Evolutionary conservation across 768 basidiomycete species (phyloP), one percentile per base, ranked within the genome.

Genomic region (Thelephora aurantiotincta): DNA sequence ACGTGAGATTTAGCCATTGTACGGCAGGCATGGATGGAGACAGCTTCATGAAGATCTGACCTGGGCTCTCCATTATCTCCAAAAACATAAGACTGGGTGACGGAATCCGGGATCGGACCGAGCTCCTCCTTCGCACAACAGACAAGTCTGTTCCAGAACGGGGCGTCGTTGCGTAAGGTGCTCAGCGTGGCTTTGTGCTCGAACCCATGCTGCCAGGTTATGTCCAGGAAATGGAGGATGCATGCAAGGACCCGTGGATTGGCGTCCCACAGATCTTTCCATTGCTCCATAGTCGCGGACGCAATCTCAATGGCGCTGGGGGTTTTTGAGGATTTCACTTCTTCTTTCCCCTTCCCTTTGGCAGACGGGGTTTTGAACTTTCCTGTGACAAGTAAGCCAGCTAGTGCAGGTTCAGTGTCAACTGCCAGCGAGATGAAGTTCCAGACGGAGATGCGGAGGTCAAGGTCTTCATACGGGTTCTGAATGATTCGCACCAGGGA

Each of bases 361-460:
- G 62, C 53, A 19, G 55, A 51, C 2, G 76, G 73, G 3, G 71
- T 63, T 44, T 72, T 72, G 53, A 87, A 82, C 36, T 76, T 73
- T 2, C 89, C 90, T 0, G 78, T 72, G 30, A 92, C 80, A 50
- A 92, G 80, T 22, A 96, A 67, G 47, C 78, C 71, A 2, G 84
- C 80, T 4, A 94, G 68, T 0, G 92, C 89, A 0, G 93, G 90
- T 58, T 92, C 90, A 51, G 81, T 82, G 55, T 87, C 80, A 12
- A 93, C 77, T 1, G 86, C 81, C 14, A 87, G 69, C 0, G 84
- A 66, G 35, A 94, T 79, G 52, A 94, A 82, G 51, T 73, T 75
- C 92, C 93, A 97, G 5, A 87, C 77, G 0, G 82, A 74, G 44
- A 74, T 80, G 16, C 84, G 78, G 30, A 88, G 70, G 6, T 71